Evolutionary conservation across 2,329 filamentous ascomycete genomes (phyloP), one percentile per base, ranked within the genome.

Genomic region (Colletotrichum lindemuthianum): DNA sequence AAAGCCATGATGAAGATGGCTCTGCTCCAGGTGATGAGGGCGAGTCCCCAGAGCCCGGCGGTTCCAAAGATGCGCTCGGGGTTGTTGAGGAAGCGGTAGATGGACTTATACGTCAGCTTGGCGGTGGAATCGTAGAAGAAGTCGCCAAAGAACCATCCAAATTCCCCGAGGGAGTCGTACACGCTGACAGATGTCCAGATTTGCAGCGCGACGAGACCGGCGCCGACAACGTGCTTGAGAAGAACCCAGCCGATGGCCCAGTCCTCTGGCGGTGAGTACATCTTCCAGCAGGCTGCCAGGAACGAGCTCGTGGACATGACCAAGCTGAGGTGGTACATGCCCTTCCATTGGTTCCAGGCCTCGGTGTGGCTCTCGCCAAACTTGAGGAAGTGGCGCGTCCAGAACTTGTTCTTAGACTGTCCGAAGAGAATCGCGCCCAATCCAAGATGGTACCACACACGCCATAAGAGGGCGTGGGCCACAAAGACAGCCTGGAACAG

Each of bases 111-210:
- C 1, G 92, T 98, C 67, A 98, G 84, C 78, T 96, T 97, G 11
- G 90, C 90, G 10, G 90, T 88, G 49, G 92, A 90, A 67, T 97
- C 93, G 74, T 96, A 97, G 84, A 99, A 98, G 82, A 98, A 99
- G 75, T 99, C 96, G 15, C 96, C 96, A 73, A 94, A 98, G 82
- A 98, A 98, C 95, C 95, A 99, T 71, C 96, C 96, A 72, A 98
- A 99, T 74, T 99, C 96, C 60, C 96, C 96, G 0, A 99, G 87
- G 2, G 93, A 96, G 54, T 97, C 93, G 76, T 98, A 97, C 70
- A 98, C 94, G 76, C 93, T 97, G 69, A 92, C 83, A 2, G 93
- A 90, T 1, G 94, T 97, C 96, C 96, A 99, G 15, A 96, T 78
- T 73, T 99, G 96, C 54, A 99, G 84, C 10, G 91, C 89, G 64